These are phyloP conservation scores for Lolium perenne DNA, from an alignment of 176 grass and related monocot genomes.

Conservation along the genomic window DNA sequence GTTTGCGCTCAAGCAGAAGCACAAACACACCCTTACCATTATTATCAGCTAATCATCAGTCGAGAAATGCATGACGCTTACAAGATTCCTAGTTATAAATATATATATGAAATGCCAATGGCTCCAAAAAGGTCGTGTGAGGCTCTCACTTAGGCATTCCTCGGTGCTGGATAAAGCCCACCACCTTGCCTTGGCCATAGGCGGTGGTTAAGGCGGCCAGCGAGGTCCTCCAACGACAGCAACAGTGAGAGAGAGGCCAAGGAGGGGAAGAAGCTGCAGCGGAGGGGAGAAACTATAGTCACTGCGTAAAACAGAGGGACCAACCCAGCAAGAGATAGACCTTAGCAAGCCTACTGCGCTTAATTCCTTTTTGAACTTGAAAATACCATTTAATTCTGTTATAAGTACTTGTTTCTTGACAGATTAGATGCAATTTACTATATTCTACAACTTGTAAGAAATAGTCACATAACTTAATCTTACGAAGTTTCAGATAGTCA, in stretches of 20 bases:
- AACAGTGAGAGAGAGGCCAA: background rate
- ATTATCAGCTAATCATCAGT: background rate
- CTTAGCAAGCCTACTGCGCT: background rate
- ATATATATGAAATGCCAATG: too few relatives aligned
- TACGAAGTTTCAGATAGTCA: background rate
- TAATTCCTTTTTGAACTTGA: background rate
- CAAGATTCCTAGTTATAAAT: too few relatives aligned
- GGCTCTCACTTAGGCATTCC: background rate
- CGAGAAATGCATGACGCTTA: too few relatives aligned
- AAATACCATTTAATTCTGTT: background rate
- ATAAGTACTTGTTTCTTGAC: background rate
- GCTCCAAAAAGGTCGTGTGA: too few relatives aligned
- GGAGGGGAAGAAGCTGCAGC: background rate
- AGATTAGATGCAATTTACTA: background rate
- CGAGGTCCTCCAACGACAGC: background rate
- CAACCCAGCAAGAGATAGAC: background rate
- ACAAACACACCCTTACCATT: background rate
- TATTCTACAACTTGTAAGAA: background rate
- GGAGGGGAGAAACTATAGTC: background rate
- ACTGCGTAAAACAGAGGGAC: background rate
- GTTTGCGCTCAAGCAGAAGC: too few relatives aligned
- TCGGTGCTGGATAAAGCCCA: background rate
- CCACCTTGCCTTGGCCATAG: background rate
- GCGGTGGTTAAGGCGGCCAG: background rate
- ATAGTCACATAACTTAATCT: background rate